Base-by-base conservation (phyloP, 2,329 filamentous ascomycete genomes). In the Hymenoscyphus scutula region DNA sequence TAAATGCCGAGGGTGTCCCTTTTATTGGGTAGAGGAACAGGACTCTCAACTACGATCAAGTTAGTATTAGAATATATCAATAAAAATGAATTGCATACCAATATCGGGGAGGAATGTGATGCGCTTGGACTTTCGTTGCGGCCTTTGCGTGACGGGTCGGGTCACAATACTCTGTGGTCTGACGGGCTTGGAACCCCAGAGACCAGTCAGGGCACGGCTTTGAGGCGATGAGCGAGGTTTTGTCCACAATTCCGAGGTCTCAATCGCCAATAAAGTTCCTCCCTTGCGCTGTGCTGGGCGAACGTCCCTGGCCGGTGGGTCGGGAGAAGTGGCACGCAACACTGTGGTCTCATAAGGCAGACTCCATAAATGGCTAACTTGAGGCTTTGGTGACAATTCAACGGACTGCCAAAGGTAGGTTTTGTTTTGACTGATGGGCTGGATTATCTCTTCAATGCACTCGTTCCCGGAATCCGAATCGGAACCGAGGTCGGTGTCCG, bases 31-130 rank as follows among this genome's bases (percentile, higher is more conserved):
- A 88, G 76, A 38, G 84, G 85, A 69, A 83, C 76, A 3, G 86
- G 86, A 65, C 80, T 86, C 71, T 88, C 86, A 37, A 86, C 72
- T 75, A 63, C 5, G 30, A 37, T 32, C 34, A n/a, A 13, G 59
- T 68, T 65, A 67, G 66, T 41, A 53, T 37, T n/a, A 55, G 60
- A 60, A 15, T 56, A 15, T 56, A 15, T 4, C 41, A 11, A 58
- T 17, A 37, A 34, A 37, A 57, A 10, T 32, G 2, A 15, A 10
- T 51, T 13, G 23, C 45, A 37, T 68, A 75, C 73, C 70, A 64
- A 88, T 88, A 70, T 88, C 86, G 15, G 86, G 84, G 5, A 89
- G 79, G 54, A 81, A 71, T 7, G 84, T 86, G n/a, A 86, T 75
- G 51, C 84, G 81, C 73, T 77, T 84, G 70, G 76, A 84, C 60